Evolutionary conservation across 129 eudicot genomes (phyloP).

Genomic region (Glebionis coronaria): DNA sequence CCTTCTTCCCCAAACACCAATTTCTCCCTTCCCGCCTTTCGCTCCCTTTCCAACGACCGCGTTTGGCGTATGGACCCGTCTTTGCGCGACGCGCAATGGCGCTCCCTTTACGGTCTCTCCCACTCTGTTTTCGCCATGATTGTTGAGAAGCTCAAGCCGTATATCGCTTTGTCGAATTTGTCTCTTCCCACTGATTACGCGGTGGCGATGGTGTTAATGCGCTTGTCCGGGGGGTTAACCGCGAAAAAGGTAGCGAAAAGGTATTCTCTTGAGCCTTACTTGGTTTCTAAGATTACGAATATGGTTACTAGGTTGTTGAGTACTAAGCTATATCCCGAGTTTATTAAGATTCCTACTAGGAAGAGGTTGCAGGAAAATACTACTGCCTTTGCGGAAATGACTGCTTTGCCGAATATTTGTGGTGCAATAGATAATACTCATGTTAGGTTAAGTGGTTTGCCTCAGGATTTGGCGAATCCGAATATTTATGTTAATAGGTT

Average conservation of each 20-base stretch:
- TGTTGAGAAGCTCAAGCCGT: constrained; percentile 85
- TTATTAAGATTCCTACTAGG: constrained; percentile 75
- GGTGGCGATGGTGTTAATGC: constrained; percentile 91
- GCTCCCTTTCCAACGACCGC: constrained; percentile 84
- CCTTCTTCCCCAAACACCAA: constrained; percentile 38
- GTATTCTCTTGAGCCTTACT: constrained; percentile 77
- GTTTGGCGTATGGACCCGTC: constrained; percentile 90
- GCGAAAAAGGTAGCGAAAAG: constrained; percentile 69
- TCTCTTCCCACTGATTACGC: constrained; percentile 94
- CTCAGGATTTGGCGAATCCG: constrained; percentile 33
- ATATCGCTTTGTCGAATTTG: constrained; percentile 72
- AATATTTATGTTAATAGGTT: constrained; percentile 36
- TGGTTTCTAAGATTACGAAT: constrained; percentile 85
- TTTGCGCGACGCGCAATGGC: constrained; percentile 82
- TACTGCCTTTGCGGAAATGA: constrained; percentile 59
- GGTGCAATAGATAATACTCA: constrained; percentile 80
- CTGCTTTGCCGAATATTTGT: constrained; percentile 67
- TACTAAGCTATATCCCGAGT: constrained; percentile 86
- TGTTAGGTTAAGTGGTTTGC: constrained; percentile 44
- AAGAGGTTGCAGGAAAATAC: constrained; percentile 69
- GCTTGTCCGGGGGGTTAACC: constrained; percentile 58
- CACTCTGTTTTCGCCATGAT: constrained; percentile 89
- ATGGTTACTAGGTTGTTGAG: constrained; percentile 82
- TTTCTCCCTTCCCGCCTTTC: constrained; percentile 68
- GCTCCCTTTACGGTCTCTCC: constrained; percentile 79